Evolutionary conservation across 352 stramenopile species (phyloP).

Genomic region (Albugo candida): DNA sequence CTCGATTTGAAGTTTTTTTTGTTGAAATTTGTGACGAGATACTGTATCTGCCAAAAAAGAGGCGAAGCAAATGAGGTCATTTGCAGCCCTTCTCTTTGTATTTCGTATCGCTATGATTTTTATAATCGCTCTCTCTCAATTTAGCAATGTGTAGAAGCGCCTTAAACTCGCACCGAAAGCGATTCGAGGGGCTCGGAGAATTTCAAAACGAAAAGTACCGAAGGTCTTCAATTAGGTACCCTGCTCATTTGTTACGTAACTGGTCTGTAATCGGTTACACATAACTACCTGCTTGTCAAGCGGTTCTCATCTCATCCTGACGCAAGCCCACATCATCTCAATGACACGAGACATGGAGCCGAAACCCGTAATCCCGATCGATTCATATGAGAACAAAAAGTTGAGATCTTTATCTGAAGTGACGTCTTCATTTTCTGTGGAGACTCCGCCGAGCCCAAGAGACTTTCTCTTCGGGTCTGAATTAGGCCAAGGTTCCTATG

Average conservation of each 20-base stretch:
- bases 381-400: no score
- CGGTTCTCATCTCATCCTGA: no score
- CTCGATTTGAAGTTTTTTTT: constrained; percentile 90
- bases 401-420: no score
- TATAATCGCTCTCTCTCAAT: background rate
- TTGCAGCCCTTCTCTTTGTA: background rate
- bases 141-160: constrained; percentile 1
- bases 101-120: constrained; percentile 1
- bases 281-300: no score
- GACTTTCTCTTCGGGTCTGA: constrained; percentile 79
- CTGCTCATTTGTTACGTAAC: no score
- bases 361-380: no score
- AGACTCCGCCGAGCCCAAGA: background rate
- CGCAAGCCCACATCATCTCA: no score
- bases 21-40: constrained; percentile 82
- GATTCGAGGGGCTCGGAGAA: background rate
- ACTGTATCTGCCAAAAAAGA: constrained; percentile 88
- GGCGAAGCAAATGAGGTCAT: constrained; percentile 85
- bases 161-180: constrained; percentile 1
- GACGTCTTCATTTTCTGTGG: no score
- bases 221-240: background rate
- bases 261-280: no score
- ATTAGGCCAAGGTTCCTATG: constrained; percentile 76
- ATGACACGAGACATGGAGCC: no score
- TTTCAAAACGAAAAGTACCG: constrained; percentile 5